A percentile compares a stretch with the other conserved stretches of the same genome.
Conservation (phyloP, 208 protist species). For the Spongospora subterranea region DNA sequence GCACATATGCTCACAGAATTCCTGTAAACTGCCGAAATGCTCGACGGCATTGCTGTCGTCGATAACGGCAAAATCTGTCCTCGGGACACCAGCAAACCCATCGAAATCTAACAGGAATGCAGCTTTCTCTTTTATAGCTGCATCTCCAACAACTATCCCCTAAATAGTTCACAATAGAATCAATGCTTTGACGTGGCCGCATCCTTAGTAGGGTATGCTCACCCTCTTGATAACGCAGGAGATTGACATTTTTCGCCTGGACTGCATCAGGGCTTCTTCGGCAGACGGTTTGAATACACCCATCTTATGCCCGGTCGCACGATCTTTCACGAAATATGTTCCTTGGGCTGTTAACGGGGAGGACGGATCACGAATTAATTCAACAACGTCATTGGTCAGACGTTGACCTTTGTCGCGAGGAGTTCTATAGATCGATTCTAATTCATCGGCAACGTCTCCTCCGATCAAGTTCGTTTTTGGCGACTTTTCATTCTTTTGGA, state of each 20-base stretch:
- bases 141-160: slow-evolving; percentile 33
- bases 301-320: neutral
- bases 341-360: slow-evolving; percentile 31
- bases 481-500: too few relatives aligned
- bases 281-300: slow-evolving; percentile 40
- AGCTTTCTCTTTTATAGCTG: slow-evolving; percentile 12
- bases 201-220: neutral
- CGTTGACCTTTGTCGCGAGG: slow-evolving; percentile 33
- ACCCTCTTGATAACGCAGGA: slow-evolving; percentile 23
- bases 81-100: slow-evolving; percentile 35
- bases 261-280: slow-evolving; percentile 22
- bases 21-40: slow-evolving; percentile 42
- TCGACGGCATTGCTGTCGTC: neutral
- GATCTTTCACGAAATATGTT: slow-evolving; percentile 38
- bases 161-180: neutral
- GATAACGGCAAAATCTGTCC: slow-evolving; percentile 39
- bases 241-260: neutral
- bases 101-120: slow-evolving; percentile 52
- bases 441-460: neutral
- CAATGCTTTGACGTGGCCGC: neutral
- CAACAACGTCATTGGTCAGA: slow-evolving; percentile 27
- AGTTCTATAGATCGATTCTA: neutral
- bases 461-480: too few relatives aligned
- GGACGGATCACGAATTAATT: neutral
- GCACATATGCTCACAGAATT: slow-evolving; percentile 50